phyloP scores from a whole-genome alignment of 768 basidiomycete species.

The Lentinus tigrinus region DNA sequence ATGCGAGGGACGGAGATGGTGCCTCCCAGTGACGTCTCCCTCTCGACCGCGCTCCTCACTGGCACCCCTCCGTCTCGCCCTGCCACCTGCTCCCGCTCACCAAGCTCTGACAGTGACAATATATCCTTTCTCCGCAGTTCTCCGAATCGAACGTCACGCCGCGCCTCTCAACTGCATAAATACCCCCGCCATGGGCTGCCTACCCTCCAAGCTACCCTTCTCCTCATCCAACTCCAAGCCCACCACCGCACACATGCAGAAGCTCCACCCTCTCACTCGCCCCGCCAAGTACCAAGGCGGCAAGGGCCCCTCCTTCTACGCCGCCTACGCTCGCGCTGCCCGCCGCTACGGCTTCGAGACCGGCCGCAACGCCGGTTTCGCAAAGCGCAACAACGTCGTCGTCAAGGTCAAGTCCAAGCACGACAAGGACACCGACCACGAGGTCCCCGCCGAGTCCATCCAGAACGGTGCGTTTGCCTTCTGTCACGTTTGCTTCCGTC shows the following conservation, averaged over 20 bases:
- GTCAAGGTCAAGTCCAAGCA: slow-evolving; percentile 25
- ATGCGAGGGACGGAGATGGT: neutral
- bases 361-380: slow-evolving; percentile 27
- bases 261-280: slow-evolving; percentile 24
- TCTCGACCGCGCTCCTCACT: neutral
- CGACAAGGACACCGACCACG: slow-evolving; percentile 27
- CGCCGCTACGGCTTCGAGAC: slow-evolving; percentile 29
- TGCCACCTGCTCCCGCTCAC: neutral
- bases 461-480: slow-evolving; percentile 28
- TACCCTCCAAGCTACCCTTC: slow-evolving; percentile 9
- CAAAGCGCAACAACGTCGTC: slow-evolving; percentile 29
- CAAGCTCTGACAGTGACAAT: neutral
- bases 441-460: slow-evolving; percentile 29
- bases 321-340: slow-evolving; percentile 30
- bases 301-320: slow-evolving; percentile 27
- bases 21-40: slow-evolving; percentile 8
- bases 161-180: neutral
- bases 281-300: slow-evolving; percentile 22
- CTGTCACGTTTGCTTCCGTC: neutral
- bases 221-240: neutral
- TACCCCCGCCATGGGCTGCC: slow-evolving; percentile 13
- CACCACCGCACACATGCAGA: slow-evolving; percentile 1
- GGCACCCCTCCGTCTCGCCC: neutral
- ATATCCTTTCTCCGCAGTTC: neutral
- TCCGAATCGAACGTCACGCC: neutral